These are phyloP conservation scores for Penicillium simplicissimum DNA, from an alignment of 495 filamentous ascomycete species.

Conservation along the genomic window DNA sequence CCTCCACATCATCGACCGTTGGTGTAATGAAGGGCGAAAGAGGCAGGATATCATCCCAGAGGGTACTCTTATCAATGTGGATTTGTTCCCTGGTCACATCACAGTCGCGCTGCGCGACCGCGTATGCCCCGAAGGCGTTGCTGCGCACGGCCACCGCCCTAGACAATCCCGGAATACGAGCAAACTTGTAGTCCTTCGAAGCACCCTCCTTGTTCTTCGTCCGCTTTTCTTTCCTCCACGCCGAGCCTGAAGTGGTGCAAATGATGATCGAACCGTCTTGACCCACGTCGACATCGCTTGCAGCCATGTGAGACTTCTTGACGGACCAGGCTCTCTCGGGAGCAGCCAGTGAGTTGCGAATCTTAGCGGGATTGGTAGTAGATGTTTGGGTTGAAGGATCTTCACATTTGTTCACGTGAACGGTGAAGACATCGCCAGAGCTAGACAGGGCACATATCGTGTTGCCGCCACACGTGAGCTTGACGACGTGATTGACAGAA, in stretches of 20 bases:
- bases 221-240: conserved; percentile 84
- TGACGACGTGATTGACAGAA: conserved; percentile 62
- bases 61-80: conserved; percentile 55
- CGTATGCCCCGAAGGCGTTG: conserved; percentile 84
- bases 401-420: conserved; percentile 68
- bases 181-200: conserved; percentile 84
- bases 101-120: conserved; percentile 81
- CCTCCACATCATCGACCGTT: conserved; percentile 17
- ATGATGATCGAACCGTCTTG: conserved; percentile 95
- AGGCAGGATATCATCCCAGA: conserved; percentile 74
- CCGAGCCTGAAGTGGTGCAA: conserved; percentile 85
- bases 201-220: conserved; percentile 74
- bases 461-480: conserved; percentile 81
- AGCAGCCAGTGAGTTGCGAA: conserved; percentile 70
- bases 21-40: conserved; percentile 60
- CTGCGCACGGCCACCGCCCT: conserved; percentile 80
- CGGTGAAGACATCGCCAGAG: conserved; percentile 82
- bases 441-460: conserved; percentile 84
- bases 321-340: conserved; percentile 81
- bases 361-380: conserved; percentile 87
- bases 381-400: conserved; percentile 60
- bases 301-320: conserved; percentile 80
- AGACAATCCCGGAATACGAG: conserved; percentile 82
- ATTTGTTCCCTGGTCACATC: conserved; percentile 79
- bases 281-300: conserved; percentile 80